Evolutionary conservation across 2,329 filamentous ascomycete genomes (phyloP).

Genomic region (Cladosporium colombiae): DNA sequence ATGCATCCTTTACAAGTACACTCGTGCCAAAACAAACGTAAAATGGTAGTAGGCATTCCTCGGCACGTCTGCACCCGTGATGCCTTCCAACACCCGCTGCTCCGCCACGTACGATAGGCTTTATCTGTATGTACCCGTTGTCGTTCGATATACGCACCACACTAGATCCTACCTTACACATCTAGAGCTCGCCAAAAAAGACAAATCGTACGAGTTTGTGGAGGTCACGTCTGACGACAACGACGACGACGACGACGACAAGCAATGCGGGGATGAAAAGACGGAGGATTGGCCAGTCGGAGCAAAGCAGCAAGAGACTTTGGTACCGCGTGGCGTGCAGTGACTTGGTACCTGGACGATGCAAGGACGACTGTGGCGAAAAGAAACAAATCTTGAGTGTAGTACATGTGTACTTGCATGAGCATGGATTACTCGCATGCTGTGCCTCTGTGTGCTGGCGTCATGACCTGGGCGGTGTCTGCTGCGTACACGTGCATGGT

Average conservation of each 20-base stretch:
- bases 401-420: background rate
- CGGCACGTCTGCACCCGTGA: background rate
- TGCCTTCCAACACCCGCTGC: background rate
- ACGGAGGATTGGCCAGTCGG: slow-evolving; percentile 1
- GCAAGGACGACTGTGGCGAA: slow-evolving; percentile 12
- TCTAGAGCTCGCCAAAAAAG: background rate
- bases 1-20: background rate
- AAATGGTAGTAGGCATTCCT: background rate
- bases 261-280: background rate
- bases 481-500: background rate
- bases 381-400: background rate
- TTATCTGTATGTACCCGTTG: background rate
- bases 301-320: slow-evolving; percentile 6
- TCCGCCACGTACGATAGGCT: background rate
- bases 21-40: background rate
- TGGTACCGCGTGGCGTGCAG: slow-evolving; percentile 3
- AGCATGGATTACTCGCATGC: background rate
- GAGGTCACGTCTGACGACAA: slow-evolving; percentile 30
- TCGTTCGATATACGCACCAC: background rate
- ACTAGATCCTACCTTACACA: background rate
- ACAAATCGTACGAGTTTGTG: slow-evolving; percentile 23
- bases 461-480: slow-evolving; percentile 13
- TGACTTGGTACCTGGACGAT: background rate
- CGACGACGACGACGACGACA: background rate
- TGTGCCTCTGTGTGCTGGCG: slow-evolving; percentile 3